Conservation (phyloP, 805 yeast genomes). For the Komagataella kurtzmanii region DNA sequence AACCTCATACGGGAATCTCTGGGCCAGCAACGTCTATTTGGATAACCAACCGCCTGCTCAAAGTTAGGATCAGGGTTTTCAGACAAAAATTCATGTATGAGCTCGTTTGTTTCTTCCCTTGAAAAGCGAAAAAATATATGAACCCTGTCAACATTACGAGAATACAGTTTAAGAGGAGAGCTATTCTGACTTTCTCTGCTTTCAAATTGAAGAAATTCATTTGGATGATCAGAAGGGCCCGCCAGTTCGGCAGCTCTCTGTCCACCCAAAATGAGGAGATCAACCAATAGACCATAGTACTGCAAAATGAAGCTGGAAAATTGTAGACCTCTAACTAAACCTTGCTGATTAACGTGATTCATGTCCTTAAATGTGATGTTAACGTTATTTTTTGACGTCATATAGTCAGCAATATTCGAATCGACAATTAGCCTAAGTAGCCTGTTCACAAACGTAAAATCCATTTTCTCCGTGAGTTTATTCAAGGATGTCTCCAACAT, state of each 20-base stretch:
- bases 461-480: constrained; percentile 74
- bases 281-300: constrained; percentile 78
- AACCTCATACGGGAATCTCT: constrained; percentile 81
- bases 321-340: constrained; percentile 78
- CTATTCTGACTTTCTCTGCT: constrained; percentile 41
- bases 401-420: constrained; percentile 86
- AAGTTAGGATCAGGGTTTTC: constrained; percentile 92
- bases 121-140: constrained; percentile 69
- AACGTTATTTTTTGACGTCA: constrained; percentile 83
- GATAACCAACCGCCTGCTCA: constrained; percentile 75
- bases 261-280: constrained; percentile 68
- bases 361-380: constrained; percentile 80
- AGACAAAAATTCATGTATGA: constrained; percentile 60
- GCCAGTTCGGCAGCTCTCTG: constrained; percentile 84
- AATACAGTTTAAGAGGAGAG: constrained; percentile 70
- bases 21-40: constrained; percentile 92
- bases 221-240: constrained; percentile 60
- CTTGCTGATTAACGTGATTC: constrained; percentile 85
- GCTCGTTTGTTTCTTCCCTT: constrained; percentile 58
- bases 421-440: constrained; percentile 72
- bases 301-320: constrained; percentile 85
- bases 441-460: constrained; percentile 75
- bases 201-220: constrained; percentile 65
- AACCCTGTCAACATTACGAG: constrained; percentile 73
- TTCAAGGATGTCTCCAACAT: constrained; percentile 66